Conservation (phyloP, 2,329 filamentous ascomycete species). For the Fusarium fracticaudum region DNA sequence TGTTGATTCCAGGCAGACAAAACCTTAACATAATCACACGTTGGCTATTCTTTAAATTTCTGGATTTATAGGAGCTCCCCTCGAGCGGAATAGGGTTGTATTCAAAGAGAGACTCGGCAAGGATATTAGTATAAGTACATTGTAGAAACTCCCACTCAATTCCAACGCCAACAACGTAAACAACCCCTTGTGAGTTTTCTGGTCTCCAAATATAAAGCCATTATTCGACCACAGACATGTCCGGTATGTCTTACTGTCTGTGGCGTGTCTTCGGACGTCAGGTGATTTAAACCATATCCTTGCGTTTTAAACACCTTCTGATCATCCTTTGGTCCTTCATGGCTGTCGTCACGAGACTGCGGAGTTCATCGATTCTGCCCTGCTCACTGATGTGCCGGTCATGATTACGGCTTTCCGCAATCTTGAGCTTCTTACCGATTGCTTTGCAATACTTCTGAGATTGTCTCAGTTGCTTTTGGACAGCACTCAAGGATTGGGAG, state of each 20-base stretch:
- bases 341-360: neutral
- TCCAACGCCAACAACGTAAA: neutral
- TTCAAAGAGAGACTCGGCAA: neutral
- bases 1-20: neutral
- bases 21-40: neutral
- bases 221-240: no score
- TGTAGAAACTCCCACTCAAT: neutral
- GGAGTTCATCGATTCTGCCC: neutral
- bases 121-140: no score
- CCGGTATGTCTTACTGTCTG: neutral
- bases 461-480: neutral
- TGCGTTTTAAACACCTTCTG: fast-evolving
- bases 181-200: neutral
- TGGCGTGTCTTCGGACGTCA: no score
- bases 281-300: neutral
- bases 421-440: neutral
- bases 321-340: neutral
- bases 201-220: no score
- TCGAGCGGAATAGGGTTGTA: neutral
- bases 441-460: neutral
- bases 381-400: neutral
- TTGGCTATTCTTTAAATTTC: no score
- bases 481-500: neutral
- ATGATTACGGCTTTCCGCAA: neutral
- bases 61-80: neutral